Evolutionary conservation across 176 grass and related monocot genomes (phyloP).

Genomic region (Oryza glumipatula): DNA sequence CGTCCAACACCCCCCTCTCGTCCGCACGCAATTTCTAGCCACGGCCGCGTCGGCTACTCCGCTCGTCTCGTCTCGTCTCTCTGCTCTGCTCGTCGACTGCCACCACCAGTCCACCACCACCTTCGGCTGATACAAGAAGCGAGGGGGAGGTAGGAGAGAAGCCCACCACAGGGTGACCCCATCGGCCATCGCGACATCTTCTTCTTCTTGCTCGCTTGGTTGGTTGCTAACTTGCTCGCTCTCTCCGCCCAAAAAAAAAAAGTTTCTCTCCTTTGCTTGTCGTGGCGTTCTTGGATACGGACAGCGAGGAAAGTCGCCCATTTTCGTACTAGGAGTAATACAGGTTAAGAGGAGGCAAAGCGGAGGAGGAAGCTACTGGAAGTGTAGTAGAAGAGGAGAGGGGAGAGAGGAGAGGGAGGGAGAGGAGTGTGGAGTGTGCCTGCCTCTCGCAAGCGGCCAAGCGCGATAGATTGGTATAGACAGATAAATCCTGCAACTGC

Average conservation of each 20-base stretch:
- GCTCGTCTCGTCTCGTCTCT: not conserved
- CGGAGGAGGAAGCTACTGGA: slow-evolving; percentile 37
- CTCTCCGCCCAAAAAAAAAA: slow-evolving; percentile 2
- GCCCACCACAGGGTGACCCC: slow-evolving; percentile 26
- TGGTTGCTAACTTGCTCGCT: slow-evolving; percentile 3
- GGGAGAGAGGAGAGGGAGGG: not conserved
- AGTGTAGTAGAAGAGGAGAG: not conserved
- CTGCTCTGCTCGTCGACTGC: not conserved
- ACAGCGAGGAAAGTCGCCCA: slow-evolving; percentile 27
- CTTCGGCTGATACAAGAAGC: slow-evolving; percentile 1
- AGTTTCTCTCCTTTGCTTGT: not conserved
- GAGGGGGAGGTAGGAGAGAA: not conserved
- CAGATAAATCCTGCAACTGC: slow-evolving; percentile 44
- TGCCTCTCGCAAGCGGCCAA: slow-evolving; percentile 38
- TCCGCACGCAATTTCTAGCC: not conserved
- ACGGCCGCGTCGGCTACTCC: not conserved
- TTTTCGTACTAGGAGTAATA: slow-evolving; percentile 7
- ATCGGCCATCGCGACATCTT: slow-evolving; percentile 36
- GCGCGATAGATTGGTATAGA: not conserved
- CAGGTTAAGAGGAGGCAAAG: slow-evolving; percentile 26
- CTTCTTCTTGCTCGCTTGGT: slow-evolving; percentile 17
- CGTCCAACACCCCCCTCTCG: slow-evolving; percentile 8
- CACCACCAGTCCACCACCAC: not conserved
- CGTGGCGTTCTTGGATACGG: slow-evolving; percentile 46
- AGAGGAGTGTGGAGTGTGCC: slow-evolving; percentile 23